Evolutionary conservation across 140 eudicot genomes (phyloP).

Genomic region (Bidens hawaiensis): DNA sequence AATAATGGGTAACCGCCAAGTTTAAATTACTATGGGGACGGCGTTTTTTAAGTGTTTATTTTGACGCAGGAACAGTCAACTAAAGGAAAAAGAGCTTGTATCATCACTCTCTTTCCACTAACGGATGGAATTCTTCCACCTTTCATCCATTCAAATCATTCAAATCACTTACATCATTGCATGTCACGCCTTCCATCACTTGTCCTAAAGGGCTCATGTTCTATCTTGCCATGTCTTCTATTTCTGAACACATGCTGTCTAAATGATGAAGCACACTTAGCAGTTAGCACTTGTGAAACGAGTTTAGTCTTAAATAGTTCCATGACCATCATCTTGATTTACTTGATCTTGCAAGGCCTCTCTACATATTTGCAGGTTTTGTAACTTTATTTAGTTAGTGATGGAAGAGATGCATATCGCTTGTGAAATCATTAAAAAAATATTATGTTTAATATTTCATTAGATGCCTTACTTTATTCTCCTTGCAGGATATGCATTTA

Average conservation of each 20-base stretch:
- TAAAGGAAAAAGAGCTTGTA: constrained; percentile 65
- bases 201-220: constrained; percentile 52
- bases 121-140: constrained; percentile 63
- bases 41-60: constrained; percentile 76
- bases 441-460: background rate
- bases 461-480: constrained; percentile 10
- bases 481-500: constrained; percentile 85
- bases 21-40: constrained; percentile 29
- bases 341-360: constrained; percentile 68
- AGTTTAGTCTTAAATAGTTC: constrained; percentile 36
- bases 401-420: constrained; percentile 41
- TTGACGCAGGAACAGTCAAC: constrained; percentile 93
- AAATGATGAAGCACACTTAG: constrained; percentile 77
- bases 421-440: constrained; percentile 13
- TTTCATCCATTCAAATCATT: constrained; percentile 39
- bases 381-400: constrained; percentile 43
- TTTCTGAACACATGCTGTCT: constrained; percentile 72
- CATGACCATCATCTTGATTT: constrained; percentile 46
- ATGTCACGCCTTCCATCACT: constrained; percentile 51
- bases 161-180: constrained; percentile 39
- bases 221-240: constrained; percentile 75
- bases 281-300: constrained; percentile 57
- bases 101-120: constrained; percentile 56
- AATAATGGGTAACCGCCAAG: constrained; percentile 23
- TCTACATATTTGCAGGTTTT: constrained; percentile 67